phyloP scores from a whole-genome alignment of 495 filamentous ascomycete genomes.

The Lasiosphaeria ovina region DNA sequence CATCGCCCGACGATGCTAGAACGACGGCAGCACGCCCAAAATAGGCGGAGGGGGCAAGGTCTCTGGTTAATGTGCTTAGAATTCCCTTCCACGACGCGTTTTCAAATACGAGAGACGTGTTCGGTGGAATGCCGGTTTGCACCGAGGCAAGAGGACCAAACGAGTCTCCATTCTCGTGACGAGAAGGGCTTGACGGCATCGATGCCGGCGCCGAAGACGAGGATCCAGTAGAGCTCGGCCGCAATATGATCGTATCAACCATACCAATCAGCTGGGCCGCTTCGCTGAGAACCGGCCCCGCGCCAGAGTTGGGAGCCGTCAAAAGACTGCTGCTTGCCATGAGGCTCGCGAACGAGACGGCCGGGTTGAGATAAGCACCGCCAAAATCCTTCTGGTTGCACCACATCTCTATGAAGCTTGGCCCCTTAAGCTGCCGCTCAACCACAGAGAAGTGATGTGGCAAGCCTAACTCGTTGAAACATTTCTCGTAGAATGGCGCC shows the following conservation, averaged over 20 bases:
- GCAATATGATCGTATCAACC: conserved; percentile 74
- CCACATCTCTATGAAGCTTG: conserved; percentile 58
- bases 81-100: conserved; percentile 85
- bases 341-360: conserved; percentile 50
- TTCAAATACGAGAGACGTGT: conserved; percentile 62
- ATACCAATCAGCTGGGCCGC: conserved; percentile 73
- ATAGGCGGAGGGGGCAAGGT: conserved; percentile 80
- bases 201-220: conserved; percentile 37
- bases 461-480: conserved; percentile 82
- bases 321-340: conserved; percentile 41
- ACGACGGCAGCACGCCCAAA: conserved; percentile 70
- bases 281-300: conserved; percentile 65
- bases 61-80: conserved; percentile 71
- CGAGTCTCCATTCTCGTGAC: conserved; percentile 28
- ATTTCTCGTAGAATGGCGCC: conserved; percentile 83
- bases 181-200: conserved; percentile 40
- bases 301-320: conserved; percentile 43
- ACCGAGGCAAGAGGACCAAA: conserved; percentile 13
- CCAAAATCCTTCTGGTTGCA: conserved; percentile 70
- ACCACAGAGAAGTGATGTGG: conserved; percentile 76
- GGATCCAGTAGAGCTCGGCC: conserved; percentile 34
- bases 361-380: conserved; percentile 74
- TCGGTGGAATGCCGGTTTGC: conserved; percentile 35
- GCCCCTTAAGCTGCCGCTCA: conserved; percentile 63
- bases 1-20: conserved; percentile 62